These are phyloP conservation scores for Ceratocystis lukuohia DNA, from an alignment of 2,329 filamentous ascomycete species.

Conservation along the genomic window DNA sequence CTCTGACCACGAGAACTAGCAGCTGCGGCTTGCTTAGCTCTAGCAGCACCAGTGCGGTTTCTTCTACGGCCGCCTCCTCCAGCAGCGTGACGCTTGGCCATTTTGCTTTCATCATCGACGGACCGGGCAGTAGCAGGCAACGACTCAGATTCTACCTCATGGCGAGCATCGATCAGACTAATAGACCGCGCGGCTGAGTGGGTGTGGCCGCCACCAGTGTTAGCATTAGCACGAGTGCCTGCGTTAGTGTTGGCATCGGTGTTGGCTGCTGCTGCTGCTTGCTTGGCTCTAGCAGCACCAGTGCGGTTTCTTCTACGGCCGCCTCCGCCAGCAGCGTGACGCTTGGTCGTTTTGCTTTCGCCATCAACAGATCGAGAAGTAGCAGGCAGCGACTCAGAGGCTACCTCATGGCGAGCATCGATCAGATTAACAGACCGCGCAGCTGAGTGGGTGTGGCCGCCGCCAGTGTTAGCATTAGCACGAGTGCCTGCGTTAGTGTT, in stretches of 20 bases:
- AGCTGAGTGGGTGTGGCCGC: background rate
- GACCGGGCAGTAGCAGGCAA: background rate
- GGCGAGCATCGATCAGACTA: background rate
- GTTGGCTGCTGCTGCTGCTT: background rate
- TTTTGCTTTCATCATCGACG: background rate
- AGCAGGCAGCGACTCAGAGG: background rate
- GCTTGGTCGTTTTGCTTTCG: slow-evolving; percentile 2
- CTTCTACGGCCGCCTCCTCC: slow-evolving; percentile 11
- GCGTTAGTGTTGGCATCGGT: background rate
- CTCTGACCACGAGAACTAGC: background rate
- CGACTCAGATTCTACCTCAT: background rate
- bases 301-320: background rate
- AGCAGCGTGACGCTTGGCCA: background rate
- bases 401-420: background rate
- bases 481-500: background rate
- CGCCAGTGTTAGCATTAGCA: background rate
- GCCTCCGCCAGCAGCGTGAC: background rate
- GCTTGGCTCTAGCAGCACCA: no score
- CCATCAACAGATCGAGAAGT: background rate
- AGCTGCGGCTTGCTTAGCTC: background rate
- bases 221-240: background rate
- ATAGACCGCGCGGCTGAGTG: background rate
- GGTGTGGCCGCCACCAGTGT: background rate
- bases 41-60: background rate
- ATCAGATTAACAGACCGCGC: background rate